phyloP scores from a whole-genome alignment of 331 rosid genomes.

The Quercus tomentella region DNA sequence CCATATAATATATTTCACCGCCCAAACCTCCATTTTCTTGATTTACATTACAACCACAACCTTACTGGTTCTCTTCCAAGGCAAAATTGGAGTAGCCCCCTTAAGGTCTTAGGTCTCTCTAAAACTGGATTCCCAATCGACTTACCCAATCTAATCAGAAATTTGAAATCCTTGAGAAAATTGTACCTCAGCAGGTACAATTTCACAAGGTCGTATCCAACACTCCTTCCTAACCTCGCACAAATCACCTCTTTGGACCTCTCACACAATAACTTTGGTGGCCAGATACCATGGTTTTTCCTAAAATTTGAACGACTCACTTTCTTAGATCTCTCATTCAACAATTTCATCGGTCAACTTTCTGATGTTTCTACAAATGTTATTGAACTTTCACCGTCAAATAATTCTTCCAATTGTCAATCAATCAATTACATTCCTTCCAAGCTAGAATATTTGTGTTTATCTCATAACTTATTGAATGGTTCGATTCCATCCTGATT shows the following conservation, averaged over 20 bases:
- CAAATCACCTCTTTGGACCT: background rate
- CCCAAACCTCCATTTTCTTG: background rate
- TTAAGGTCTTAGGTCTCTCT: background rate
- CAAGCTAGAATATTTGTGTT: no score
- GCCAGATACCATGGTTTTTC: background rate
- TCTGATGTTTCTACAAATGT: no score
- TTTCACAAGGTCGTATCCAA: background rate
- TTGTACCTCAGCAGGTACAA: background rate
- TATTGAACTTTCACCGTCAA: no score
- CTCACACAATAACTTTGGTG: background rate
- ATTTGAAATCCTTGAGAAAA: background rate
- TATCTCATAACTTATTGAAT: no score
- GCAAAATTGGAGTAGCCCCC: background rate
- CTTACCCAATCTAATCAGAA: background rate
- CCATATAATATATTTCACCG: background rate
- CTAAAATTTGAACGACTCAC: background rate
- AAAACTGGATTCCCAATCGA: background rate
- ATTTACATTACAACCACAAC: background rate
- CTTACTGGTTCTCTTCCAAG: background rate
- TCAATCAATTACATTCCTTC: no score
- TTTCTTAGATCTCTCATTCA: background rate
- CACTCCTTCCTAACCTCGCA: background rate
- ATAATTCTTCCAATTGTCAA: no score
- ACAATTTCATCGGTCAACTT: background rate
- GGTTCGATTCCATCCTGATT: no score